These are phyloP conservation scores for Saccharum hybrid DNA, from an alignment of 202 grass and related monocot genomes.

Conservation along the genomic window DNA sequence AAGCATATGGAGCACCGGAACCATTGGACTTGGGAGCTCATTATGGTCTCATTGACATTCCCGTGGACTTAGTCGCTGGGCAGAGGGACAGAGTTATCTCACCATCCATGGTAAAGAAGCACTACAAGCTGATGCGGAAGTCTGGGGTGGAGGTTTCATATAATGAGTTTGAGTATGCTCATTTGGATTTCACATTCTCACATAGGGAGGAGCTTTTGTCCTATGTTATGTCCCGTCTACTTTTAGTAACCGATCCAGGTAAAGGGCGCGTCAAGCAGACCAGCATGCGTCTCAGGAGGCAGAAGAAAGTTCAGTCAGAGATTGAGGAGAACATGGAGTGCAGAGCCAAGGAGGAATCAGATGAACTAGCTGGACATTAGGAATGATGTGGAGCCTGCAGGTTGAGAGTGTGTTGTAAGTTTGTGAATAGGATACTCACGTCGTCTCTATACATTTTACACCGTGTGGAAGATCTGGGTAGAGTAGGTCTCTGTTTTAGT, in stretches of 20 bases:
- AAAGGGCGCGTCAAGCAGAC: conserved; percentile 52
- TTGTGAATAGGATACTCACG: conserved; percentile 43
- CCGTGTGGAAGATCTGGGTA: conserved; percentile 38
- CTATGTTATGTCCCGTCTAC: conserved; percentile 83
- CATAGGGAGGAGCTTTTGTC: conserved; percentile 91
- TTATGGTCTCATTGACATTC: conserved; percentile 83
- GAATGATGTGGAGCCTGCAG: not conserved
- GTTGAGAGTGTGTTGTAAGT: not conserved
- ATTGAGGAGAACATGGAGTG: conserved; percentile 27
- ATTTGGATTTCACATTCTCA: conserved; percentile 98
- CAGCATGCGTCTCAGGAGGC: conserved; percentile 55
- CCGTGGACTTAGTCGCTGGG: conserved; percentile 83
- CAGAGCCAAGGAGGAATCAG: conserved; percentile 15
- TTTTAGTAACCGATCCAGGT: conserved; percentile 44
- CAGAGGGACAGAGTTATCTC: conserved; percentile 80
- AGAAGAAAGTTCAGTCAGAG: conserved; percentile 47
- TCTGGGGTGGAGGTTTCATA: conserved; percentile 79
- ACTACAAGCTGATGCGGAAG: conserved; percentile 80
- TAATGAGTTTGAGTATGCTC: conserved; percentile 94
- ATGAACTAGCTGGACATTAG: conserved; percentile 8
- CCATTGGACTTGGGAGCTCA: conserved; percentile 78
- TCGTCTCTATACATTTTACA: conserved; percentile 14
- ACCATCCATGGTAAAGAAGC: conserved; percentile 93
- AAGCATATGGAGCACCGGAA: conserved; percentile 78
- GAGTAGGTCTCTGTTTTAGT: conserved; percentile 4